Percentiles rank a stretch among this genome's conserved stretches.
Conservation (phyloP, 768 basidiomycete species). For the Psilocybe subaeruginosa region DNA sequence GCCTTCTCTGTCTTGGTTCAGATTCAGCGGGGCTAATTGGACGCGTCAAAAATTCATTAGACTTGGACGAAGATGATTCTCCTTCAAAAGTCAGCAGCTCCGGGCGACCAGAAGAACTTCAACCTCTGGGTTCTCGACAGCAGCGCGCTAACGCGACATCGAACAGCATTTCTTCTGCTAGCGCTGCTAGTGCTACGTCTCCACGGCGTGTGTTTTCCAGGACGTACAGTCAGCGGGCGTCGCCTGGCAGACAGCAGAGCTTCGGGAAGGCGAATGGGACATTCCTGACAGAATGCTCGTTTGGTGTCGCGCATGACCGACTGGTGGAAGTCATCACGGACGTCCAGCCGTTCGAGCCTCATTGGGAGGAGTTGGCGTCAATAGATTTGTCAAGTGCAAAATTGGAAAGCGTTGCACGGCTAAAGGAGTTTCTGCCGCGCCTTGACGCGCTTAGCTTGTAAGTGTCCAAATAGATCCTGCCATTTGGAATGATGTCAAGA, state of each 20-base stretch:
- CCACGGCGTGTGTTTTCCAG: conserved; percentile 48
- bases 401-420: conserved; percentile 78
- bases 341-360: conserved; percentile 90
- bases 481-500: conserved; percentile 9
- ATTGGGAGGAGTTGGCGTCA: conserved; percentile 81
- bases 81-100: conserved; percentile 58
- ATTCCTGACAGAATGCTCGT: conserved; percentile 95
- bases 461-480: conserved; percentile 33
- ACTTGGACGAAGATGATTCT: conserved; percentile 49
- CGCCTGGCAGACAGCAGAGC: conserved; percentile 27
- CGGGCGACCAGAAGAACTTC: conserved; percentile 49
- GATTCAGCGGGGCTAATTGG: not conserved
- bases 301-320: conserved; percentile 89
- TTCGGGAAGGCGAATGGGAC: conserved; percentile 43
- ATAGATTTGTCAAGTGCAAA: conserved; percentile 78
- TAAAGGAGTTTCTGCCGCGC: conserved; percentile 88
- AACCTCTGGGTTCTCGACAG: conserved; percentile 45
- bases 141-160: conserved; percentile 29
- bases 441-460: conserved; percentile 79
- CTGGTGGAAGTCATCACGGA: conserved; percentile 94
- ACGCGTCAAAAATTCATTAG: conserved; percentile 21
- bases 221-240: conserved; percentile 39
- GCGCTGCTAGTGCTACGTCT: conserved; percentile 23
- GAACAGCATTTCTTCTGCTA: conserved; percentile 14
- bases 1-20: conserved; percentile 4